Conservation (phyloP, 805 yeast species). For the Candida ascalaphidarum region DNA sequence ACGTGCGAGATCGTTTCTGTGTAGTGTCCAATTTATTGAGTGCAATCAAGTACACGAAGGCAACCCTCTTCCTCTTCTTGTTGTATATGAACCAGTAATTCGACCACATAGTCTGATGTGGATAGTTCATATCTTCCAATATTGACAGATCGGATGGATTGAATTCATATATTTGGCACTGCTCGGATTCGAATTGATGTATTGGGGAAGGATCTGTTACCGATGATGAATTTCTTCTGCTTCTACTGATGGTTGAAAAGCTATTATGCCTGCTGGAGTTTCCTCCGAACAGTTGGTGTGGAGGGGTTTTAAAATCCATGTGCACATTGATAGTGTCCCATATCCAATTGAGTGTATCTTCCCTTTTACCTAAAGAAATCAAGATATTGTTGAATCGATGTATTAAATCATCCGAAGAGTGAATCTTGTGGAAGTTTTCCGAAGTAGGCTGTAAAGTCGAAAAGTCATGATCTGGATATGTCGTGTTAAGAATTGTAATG, state of each 20-base stretch:
- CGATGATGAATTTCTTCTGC: constrained; percentile 4
- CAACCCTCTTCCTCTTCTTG: constrained; percentile 85
- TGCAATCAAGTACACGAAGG: constrained; percentile 65
- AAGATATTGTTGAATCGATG: constrained; percentile 71
- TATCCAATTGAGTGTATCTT: constrained; percentile 48
- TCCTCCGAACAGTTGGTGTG: constrained; percentile 9
- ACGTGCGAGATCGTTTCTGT: constrained; percentile 12
- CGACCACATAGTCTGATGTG: constrained; percentile 54
- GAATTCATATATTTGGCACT: constrained; percentile 56
- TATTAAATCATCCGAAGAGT: constrained; percentile 38
- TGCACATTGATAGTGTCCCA: constrained; percentile 86
- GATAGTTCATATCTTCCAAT: constrained; percentile 45
- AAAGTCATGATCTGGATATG: constrained; percentile 95
- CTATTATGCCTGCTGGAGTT: constrained; percentile 20
- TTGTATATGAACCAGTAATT: constrained; percentile 88
- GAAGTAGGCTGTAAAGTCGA: constrained; percentile 79
- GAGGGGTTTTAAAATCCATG: constrained; percentile 47
- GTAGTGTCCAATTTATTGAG: constrained; percentile 32
- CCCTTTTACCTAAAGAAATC: constrained; percentile 37
- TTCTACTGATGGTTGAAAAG: constrained; percentile 7
- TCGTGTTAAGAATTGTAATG: constrained; percentile 82
- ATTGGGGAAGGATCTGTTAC: constrained; percentile 10
- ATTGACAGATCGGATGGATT: constrained; percentile 55
- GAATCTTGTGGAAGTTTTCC: constrained; percentile 32
- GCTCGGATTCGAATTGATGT: constrained; percentile 16